Evolutionary conservation across 768 basidiomycete species (phyloP), one percentile per base, ranked within the genome.

Genomic region (Podaxis sp.): DNA sequence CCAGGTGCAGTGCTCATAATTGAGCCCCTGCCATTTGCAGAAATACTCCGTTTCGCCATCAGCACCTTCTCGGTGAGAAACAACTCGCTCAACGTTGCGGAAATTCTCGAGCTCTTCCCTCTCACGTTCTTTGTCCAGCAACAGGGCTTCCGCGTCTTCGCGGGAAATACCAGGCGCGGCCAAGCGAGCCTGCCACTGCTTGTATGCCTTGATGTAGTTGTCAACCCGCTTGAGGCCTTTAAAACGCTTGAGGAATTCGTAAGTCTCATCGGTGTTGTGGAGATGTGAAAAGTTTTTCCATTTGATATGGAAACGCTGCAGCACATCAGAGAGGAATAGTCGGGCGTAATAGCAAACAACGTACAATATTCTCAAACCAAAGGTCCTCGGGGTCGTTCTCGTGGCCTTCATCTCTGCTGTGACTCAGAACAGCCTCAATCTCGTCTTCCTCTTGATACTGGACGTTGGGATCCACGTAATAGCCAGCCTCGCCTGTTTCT

Each of bases 211-310:
- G 84, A 99, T 97, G 76, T 99, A 99, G 76, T 99, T 99, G 78
- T 99, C 97, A 65, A 99, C 93, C 56, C 95, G 92, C 75, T 99
- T 99, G 68, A 97, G 82, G 28, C 97, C 97, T 72, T 89, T 92
- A 84, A 91, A 99, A 26, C 91, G 87, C 75, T 96, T 98, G 63
- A 99, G 80, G 75, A 96, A 98, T 71, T 95, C 89, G 79, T 98
- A 97, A 15, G 89, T 89, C 76, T 99, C 97, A 72, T 99, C 96
- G n/a, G 97, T 99, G 72, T 99, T 98, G 80, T 99, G 97, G 15
- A 99, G 83, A 73, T 99, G 96, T 9, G 95, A 97, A 75, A 95
- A 99, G 68, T 87, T 88, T 76, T 99, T 98, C 97, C 97, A 99
- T 76, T 99, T 99, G 81, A 99, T 95, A 73, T 98, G 95, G 81